A percentile compares a stretch with the other conserved stretches of the same genome.
Conservation (phyloP, 2,329 filamentous ascomycete genomes). For the Pestalotiopsis sp. region DNA sequence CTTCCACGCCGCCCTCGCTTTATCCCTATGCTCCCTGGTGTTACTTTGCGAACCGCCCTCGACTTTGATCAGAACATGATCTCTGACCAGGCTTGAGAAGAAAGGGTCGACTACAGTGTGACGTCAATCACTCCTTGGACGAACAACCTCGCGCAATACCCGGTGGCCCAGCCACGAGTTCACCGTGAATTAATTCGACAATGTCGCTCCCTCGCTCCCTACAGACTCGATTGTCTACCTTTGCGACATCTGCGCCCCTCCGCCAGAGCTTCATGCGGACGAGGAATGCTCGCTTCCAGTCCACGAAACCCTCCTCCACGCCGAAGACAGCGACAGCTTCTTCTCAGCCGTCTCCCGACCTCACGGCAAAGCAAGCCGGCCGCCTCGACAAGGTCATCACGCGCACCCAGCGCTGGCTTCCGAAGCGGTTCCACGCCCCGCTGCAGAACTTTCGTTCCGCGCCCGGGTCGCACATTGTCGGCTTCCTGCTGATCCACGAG, state of each 20-base stretch:
- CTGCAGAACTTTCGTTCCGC: slow-evolving; percentile 72
- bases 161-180: not conserved
- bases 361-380: slow-evolving; percentile 23
- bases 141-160: not conserved
- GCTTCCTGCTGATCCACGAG: slow-evolving; percentile 91
- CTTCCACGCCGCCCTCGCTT: no score
- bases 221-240: not conserved
- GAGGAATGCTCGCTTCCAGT: slow-evolving; percentile 22
- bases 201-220: slow-evolving; percentile 12
- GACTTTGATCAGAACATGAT: no score
- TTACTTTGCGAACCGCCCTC: no score
- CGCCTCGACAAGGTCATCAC: slow-evolving; percentile 49
- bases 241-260: not conserved
- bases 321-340: slow-evolving; percentile 22
- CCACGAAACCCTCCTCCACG: slow-evolving; percentile 17
- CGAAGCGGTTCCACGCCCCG: slow-evolving; percentile 69
- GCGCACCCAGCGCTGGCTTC: slow-evolving; percentile 49
- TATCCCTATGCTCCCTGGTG: no score
- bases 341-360: slow-evolving; percentile 1
- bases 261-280: slow-evolving; percentile 1
- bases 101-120: not conserved
- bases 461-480: slow-evolving; percentile 79
- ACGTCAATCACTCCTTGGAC: not conserved
- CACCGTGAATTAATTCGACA: not conserved
- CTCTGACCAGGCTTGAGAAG: no score